These are phyloP conservation scores for Leonotis leonurus DNA, from an alignment of 257 asterid genomes.

Conservation along the genomic window DNA sequence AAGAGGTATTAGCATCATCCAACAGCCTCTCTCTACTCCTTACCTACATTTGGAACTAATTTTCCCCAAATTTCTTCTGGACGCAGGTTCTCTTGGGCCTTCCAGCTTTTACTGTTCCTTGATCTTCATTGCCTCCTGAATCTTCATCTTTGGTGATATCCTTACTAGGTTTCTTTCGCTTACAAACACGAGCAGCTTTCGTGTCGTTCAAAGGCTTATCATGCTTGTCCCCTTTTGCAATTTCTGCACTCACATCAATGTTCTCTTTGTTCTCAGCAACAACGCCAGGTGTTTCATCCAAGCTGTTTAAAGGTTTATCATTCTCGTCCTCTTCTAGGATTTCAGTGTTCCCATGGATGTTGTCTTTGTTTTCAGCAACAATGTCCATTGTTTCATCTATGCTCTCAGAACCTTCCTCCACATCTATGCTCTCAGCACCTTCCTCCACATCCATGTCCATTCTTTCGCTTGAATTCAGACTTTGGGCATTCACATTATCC, in stretches of 20 bases:
- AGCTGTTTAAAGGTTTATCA: slow-evolving; percentile 1
- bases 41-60: slow-evolving; percentile 4
- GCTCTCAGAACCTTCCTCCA: too few relatives aligned
- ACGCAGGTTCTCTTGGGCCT: slow-evolving; percentile 19
- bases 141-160: too few relatives aligned
- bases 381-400: too few relatives aligned
- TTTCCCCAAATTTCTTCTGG: background rate
- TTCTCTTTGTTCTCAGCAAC: slow-evolving; percentile 33
- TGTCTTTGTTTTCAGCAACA: too few relatives aligned
- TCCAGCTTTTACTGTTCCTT: background rate
- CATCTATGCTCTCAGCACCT: too few relatives aligned
- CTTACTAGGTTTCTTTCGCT: slow-evolving; percentile 20
- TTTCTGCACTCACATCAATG: slow-evolving; percentile 23
- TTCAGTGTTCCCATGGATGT: too few relatives aligned
- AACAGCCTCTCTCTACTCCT: slow-evolving; percentile 5
- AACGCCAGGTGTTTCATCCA: slow-evolving; percentile 10
- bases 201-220: too few relatives aligned
- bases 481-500: slow-evolving; percentile 27
- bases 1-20: background rate
- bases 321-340: slow-evolving; percentile 19
- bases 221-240: slow-evolving; percentile 23
- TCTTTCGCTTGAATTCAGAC: slow-evolving; percentile 17
- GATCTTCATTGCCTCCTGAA: too few relatives aligned
- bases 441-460: too few relatives aligned
- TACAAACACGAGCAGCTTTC: slow-evolving; percentile 16